phyloP scores from a whole-genome alignment of 225 moss, liverwort and hornwort species.

The Neckera pumila region DNA sequence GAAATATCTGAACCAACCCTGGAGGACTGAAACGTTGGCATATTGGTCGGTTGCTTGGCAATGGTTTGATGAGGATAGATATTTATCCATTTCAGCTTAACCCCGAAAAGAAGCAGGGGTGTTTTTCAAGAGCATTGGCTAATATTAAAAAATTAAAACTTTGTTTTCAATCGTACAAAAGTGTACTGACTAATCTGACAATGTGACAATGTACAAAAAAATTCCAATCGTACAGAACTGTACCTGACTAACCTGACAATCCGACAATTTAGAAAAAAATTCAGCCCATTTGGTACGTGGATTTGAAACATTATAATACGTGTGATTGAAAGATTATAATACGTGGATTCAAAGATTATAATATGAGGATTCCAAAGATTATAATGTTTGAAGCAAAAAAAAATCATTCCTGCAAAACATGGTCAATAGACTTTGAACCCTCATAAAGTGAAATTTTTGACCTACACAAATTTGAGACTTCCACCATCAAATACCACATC shows the following conservation, averaged over 20 bases:
- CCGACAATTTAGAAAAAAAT: too few species aligned
- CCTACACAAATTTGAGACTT: too few species aligned
- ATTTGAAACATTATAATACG: too few species aligned
- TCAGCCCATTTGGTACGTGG: not conserved
- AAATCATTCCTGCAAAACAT: not conserved
- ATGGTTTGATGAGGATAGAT: not conserved
- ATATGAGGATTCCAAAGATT: not conserved
- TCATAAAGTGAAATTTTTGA: not conserved
- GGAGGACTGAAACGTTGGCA: not conserved
- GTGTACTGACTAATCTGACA: not conserved
- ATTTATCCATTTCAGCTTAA: not conserved
- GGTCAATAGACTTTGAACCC: too few species aligned
- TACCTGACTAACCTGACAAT: too few species aligned
- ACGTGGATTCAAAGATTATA: not conserved
- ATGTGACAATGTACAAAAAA: not conserved
- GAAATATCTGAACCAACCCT: not conserved
- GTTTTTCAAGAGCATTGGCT: not conserved
- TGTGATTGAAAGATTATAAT: not conserved
- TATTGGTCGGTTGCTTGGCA: not conserved
- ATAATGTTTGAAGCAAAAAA: not conserved
- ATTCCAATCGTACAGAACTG: too few species aligned
- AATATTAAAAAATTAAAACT: not conserved
- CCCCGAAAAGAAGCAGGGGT: not conserved
- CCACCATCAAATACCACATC: not conserved
- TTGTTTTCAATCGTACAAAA: not conserved